These are phyloP conservation scores for Sporothrix phasma DNA, from an alignment of 2,329 filamentous ascomycete species.

Conservation along the genomic window DNA sequence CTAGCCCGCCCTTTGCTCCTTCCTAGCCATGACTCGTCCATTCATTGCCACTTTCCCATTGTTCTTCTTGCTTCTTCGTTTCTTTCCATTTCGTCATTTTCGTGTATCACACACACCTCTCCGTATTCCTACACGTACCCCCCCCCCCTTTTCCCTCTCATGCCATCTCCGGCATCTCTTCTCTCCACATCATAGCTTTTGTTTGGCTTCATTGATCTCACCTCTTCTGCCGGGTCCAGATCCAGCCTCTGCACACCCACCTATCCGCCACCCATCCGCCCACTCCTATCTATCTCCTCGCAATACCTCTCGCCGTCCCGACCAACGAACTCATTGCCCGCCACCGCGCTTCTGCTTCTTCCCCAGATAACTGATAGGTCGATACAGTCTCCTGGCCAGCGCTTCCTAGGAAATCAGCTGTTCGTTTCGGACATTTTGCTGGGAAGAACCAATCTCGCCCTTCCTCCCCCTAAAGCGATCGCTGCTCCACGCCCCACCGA, in stretches of 20 bases:
- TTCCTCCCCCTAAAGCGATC: conserved; percentile 10
- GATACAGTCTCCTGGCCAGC: not conserved
- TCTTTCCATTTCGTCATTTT: not conserved
- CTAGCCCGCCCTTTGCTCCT: not conserved
- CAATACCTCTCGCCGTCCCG: not conserved
- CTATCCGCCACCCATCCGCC: not conserved
- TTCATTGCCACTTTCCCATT: not conserved
- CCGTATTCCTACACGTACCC: too few relatives aligned
- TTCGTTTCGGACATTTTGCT: conserved; percentile 9
- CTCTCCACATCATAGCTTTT: not conserved
- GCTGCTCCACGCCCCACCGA: conserved; percentile 8
- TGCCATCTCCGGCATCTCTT: not conserved
- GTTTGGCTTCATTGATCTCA: not conserved
- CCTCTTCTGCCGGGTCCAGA: not conserved
- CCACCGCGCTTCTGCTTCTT: not conserved
- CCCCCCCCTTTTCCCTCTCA: not conserved
- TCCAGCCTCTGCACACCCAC: not conserved
- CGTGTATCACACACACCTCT: not conserved
- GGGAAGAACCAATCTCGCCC: conserved; percentile 1
- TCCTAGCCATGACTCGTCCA: not conserved
- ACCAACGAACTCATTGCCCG: not conserved
- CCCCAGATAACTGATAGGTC: not conserved
- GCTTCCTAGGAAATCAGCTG: not conserved
- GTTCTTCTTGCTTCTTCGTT: not conserved
- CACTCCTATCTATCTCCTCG: not conserved